Evolutionary conservation across 768 basidiomycete genomes (phyloP), one percentile per base, ranked within the genome.

Genomic region (Kondoa subrosea): DNA sequence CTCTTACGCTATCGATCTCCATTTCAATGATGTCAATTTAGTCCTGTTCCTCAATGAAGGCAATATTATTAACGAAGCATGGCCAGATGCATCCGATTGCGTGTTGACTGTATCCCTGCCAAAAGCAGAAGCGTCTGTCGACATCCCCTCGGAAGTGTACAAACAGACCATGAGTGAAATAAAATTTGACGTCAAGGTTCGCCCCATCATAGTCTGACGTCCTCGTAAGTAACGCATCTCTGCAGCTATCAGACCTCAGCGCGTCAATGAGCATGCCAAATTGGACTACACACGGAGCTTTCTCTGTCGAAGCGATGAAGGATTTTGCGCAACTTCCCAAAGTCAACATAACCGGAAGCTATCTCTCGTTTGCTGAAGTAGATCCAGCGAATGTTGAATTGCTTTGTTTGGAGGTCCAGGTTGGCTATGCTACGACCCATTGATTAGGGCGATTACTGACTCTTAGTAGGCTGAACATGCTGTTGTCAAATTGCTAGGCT

Each of bases 61-160:
- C 74, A 97, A 97, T 74, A 89, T 97, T 74, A 88, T 97, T 63
- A 90, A 95, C 79, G 88, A 87, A 69, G 90, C 91, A 1, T 78
- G 85, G 34, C 79, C 85, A 67, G 79, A 78, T 67, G 87, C 90
- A n/a, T 87, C 90, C 72, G 96, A 97, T 75, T 85, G 88, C n/a
- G 77, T 95, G 67, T 76, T 95, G 33, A 84, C 81, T 27, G 70
- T 87, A 30, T 80, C 79, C 34, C 91, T 89, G 3, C 78, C 82
- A 3, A 79, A 78, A 61, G 74, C 91, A 25, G 80, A 78, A 58
- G 80, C 77, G 16, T 76, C 77, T 1, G 79, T 82, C 15, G 80
- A 81, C 8, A 83, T 96, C 27, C 83, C 86, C 0, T n/a, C n/a
- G n/a, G n/a, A n/a, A n/a, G n/a, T n/a, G n/a, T n/a, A n/a, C n/a